A percentile compares a stretch with the other conserved stretches of the same genome.
Conservation (phyloP, 108 stramenopile species). For the Epithemia pelagica region DNA sequence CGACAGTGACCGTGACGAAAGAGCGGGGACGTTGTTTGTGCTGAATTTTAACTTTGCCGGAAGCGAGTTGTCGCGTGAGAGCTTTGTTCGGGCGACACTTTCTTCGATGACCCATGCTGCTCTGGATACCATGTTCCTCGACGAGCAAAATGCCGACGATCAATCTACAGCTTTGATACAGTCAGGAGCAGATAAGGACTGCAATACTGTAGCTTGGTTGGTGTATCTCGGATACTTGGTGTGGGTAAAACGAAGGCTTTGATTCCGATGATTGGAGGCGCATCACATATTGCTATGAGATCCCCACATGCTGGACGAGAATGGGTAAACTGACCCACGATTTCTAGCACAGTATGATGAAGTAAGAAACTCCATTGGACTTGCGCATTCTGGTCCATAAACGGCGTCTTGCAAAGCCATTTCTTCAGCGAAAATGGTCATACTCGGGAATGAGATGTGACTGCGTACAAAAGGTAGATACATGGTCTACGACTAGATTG, state of each 20-base stretch:
- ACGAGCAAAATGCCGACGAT: neutral
- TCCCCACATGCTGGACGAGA: too few species aligned
- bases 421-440: too few species aligned
- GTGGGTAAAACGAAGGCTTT: neutral
- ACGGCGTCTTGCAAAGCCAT: too few species aligned
- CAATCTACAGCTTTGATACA: neutral
- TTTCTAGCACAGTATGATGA: too few species aligned
- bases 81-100: slow-evolving; percentile 56
- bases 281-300: too few species aligned
- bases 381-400: too few species aligned
- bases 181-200: neutral
- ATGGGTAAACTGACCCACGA: too few species aligned
- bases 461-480: too few species aligned
- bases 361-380: too few species aligned
- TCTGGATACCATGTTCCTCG: neutral
- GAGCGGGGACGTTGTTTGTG: slow-evolving; percentile 36
- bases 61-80: slow-evolving; percentile 66
- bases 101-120: slow-evolving; percentile 10
- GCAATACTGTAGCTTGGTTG: slow-evolving; percentile 1
- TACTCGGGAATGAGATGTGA: too few species aligned
- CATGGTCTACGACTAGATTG: too few species aligned
- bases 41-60: slow-evolving; percentile 84
- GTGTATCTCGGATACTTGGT: slow-evolving; percentile 6
- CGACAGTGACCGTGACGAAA: slow-evolving; percentile 20
- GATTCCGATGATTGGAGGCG: too few species aligned